Base-by-base conservation (phyloP, 208 protist species). In the Histomonas meleagridis region DNA sequence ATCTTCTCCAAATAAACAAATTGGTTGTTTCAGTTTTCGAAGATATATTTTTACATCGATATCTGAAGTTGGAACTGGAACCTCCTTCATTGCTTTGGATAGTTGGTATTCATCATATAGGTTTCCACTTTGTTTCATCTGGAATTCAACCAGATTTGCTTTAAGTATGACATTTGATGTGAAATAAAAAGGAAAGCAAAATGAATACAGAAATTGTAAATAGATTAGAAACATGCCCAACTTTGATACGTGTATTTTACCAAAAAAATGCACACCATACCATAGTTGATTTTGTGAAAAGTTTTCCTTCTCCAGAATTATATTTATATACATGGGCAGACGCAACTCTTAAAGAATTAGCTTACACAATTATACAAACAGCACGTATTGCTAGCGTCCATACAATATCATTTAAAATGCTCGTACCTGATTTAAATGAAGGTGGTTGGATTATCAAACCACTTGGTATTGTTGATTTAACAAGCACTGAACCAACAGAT, bases 1-100 rank as follows among this genome's bases (percentile, higher is more conserved):
- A 55, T 43, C 76, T 86, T 86, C 76, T 32, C 76, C 76, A 16
- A 86, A 86, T 35, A 86, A 55, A 55, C 76, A 86, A n/a, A 86
- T 86, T 38, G 76, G 76, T 38, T 86, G 46, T 16, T 48, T 14
- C 21, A 86, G 21, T 28, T 86, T 86, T 38, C 76, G 51, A 9
- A 86, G 46, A 23, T 51, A 26, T 16, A n/a, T 86, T 48, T 51
- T 32, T 26, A 86, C 28, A 28, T 86, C 76, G 5, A 26, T 14
- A 55, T 86, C 76, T 3, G 26, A 16, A n/a, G 76, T 86, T 55
- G 76, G 76, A 26, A 86, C 76, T 48, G 1, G 40, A 7, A 86
- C 28, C 55, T 55, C 46, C 1, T 48, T 86, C 35, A 86, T 32
- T 16, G 51, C n/a, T 48, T 86, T 32, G 1, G 14, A 55, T 0